phyloP scores from a whole-genome alignment of 345 rosid genomes.

The Mallotus nudiflorus region DNA sequence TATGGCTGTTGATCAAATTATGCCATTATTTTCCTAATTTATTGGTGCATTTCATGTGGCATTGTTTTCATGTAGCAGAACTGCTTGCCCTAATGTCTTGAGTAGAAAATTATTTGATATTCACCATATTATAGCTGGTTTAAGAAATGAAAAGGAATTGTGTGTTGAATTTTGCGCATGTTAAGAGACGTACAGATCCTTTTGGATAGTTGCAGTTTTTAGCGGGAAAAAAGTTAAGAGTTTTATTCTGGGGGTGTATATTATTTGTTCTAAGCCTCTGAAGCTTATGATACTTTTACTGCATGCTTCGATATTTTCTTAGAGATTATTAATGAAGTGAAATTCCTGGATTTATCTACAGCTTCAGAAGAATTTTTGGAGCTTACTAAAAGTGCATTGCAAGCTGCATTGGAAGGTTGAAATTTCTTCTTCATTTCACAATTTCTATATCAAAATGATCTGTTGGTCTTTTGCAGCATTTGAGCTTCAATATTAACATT shows the following conservation, averaged over 20 bases:
- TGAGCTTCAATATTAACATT: conserved; percentile 13
- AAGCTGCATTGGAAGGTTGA: conserved; percentile 91
- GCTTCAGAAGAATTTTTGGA: conserved; percentile 98
- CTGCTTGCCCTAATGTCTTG: neutral
- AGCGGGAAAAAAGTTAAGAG: too few species aligned
- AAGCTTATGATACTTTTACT: neutral
- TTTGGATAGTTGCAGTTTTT: neutral
- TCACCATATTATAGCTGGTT: neutral
- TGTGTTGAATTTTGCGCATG: neutral
- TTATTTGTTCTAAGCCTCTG: neutral
- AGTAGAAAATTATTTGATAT: too few species aligned
- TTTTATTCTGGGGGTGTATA: too few species aligned
- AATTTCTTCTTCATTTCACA: neutral
- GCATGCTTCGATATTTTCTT: neutral
- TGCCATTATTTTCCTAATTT: neutral
- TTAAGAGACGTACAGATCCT: neutral
- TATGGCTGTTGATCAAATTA: neutral
- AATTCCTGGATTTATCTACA: conserved; percentile 33
- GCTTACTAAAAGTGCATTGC: conserved; percentile 88
- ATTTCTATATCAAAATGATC: conserved; percentile 14
- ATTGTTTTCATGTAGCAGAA: neutral
- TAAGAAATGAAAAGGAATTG: too few species aligned
- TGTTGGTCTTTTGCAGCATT: conserved; percentile 6
- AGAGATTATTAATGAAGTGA: neutral
- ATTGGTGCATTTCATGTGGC: neutral